These are phyloP conservation scores for Epichloe sibirici DNA, from an alignment of 2,329 filamentous ascomycete species.

Conservation along the genomic window DNA sequence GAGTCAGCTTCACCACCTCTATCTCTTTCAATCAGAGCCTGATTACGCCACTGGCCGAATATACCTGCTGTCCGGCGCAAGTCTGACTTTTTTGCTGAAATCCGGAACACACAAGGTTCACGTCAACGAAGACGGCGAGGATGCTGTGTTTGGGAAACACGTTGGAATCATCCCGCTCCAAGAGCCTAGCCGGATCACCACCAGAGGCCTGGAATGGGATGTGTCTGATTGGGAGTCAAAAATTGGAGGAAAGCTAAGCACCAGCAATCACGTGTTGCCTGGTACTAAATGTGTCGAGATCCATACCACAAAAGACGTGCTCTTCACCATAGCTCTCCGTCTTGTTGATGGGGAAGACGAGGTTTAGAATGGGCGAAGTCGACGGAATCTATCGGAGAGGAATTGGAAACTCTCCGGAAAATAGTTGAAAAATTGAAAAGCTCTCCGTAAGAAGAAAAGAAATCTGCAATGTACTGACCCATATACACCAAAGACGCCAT, in stretches of 20 bases:
- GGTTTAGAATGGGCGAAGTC: neutral
- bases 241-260: slow-evolving; percentile 63
- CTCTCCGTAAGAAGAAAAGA: slow-evolving; percentile 2
- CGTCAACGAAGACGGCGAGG: slow-evolving; percentile 38
- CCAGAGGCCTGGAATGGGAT: slow-evolving; percentile 81
- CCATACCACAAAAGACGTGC: slow-evolving; percentile 48
- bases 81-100: slow-evolving; percentile 71
- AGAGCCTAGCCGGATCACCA: slow-evolving; percentile 67
- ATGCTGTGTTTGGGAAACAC: slow-evolving; percentile 57
- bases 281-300: slow-evolving; percentile 49
- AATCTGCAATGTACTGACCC: slow-evolving; percentile 3
- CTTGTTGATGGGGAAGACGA: slow-evolving; percentile 24
- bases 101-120: slow-evolving; percentile 55
- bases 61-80: slow-evolving; percentile 71
- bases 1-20: slow-evolving; percentile 79
- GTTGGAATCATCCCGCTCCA: slow-evolving; percentile 79
- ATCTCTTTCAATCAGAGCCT: slow-evolving; percentile 43
- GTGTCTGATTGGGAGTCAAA: slow-evolving; percentile 67
- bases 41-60: slow-evolving; percentile 43
- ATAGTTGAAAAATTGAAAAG: neutral
- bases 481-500: slow-evolving; percentile 9
- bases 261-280: slow-evolving; percentile 63
- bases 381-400: neutral
- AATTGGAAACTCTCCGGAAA: neutral
- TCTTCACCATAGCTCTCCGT: slow-evolving; percentile 62